Evolutionary conservation across 345 rosid species (phyloP), one percentile per base, ranked within the genome.

Genomic region (Rubroshorea leprosula): DNA sequence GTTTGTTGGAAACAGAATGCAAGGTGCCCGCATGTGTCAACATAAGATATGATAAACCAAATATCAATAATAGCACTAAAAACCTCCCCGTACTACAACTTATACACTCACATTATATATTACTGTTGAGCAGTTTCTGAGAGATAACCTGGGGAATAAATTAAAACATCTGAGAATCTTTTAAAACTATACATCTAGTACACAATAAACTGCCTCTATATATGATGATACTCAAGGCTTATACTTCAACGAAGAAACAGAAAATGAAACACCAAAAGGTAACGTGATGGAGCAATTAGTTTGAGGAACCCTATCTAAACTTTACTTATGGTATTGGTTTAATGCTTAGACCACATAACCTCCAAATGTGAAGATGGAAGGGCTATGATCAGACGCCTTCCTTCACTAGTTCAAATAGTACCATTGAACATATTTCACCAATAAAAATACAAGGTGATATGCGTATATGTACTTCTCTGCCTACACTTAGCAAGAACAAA

Each of bases 31-130:
- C 57, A 63, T 76, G 85, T 41, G 83, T 68, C 55, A 87, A 44
- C 66, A 82, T 39, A 46, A 83, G 82, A 73, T 70, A 93, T 43
- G 68, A 86, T 58, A 93, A 21, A 51, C 99, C 96, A 72, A 85
- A 82, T 62, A 87, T 52, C 83, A 93, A 22, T 57, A 83, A 64
- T 41, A 83, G 50, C 58, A 70, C 64, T 10, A 87, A 75, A 74
- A 89, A 87, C 88, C 83, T 93, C 60, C 97, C 94, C 0, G 86
- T 85, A 66, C 97, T 86, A 76, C 90, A 93, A 69, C 84, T 80
- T 31, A 70, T 38, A 60, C 78, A 83, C 54, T 80, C 78, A 54
- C 78, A 87, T 70, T 71, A 83, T 46, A 80, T 43, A 51, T 72
- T 78, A 57, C 73, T 66, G 43, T 80, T 68, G 52, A 80, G 79